Evolutionary conservation across 495 filamentous ascomycete species (phyloP).

Genomic region (Aspergillus sclerotioniger): DNA sequence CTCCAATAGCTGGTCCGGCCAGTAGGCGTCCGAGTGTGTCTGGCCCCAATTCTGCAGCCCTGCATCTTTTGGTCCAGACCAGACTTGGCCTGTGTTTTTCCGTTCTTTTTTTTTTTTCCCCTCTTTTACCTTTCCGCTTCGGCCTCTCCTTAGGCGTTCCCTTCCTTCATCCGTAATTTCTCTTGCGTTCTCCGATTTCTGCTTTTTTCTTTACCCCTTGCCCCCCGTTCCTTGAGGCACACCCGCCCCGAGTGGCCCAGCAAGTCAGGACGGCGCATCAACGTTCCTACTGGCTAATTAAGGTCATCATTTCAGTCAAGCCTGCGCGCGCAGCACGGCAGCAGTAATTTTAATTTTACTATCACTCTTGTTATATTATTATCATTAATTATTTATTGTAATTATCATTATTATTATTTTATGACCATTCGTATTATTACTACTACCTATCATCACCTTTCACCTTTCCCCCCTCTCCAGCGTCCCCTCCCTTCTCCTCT

Average conservation of each 20-base stretch:
- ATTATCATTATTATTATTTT: not conserved
- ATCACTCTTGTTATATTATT: conserved; percentile 1
- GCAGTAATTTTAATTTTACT: not conserved
- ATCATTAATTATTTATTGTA: not conserved
- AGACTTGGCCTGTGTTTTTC: conserved; percentile 7
- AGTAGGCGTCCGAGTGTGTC: not conserved
- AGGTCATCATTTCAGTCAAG: not conserved
- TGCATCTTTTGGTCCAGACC: conserved; percentile 23
- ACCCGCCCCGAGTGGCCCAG: not conserved
- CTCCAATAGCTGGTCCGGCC: not conserved
- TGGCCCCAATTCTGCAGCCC: conserved; percentile 18
- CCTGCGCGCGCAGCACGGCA: not conserved
- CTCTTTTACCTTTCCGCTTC: not conserved
- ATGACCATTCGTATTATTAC: not conserved
- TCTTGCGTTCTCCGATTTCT: not conserved
- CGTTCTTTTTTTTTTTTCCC: not conserved
- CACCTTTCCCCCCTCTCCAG: too few relatives aligned
- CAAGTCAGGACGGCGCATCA: not conserved
- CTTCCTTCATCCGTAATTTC: conserved; percentile 6
- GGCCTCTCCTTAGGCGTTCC: not conserved
- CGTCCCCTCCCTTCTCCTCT: not conserved
- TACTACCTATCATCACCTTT: not conserved
- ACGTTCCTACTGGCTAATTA: not conserved
- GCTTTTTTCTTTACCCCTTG: not conserved
- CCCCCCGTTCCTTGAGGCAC: not conserved